Base-by-base conservation (phyloP, 345 rosid genomes). In the Carallia brachiata region DNA sequence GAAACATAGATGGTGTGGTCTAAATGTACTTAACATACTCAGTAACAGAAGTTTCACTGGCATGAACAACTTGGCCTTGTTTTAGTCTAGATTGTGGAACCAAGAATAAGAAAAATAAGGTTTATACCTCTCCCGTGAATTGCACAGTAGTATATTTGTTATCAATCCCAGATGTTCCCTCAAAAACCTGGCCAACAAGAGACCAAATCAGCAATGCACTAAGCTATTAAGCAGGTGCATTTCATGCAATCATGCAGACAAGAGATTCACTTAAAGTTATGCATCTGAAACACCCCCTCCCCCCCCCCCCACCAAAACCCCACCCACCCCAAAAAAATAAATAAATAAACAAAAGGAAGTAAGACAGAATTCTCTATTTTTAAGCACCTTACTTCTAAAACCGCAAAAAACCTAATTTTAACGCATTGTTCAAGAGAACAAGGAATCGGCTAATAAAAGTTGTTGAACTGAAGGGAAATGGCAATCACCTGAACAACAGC, bases 141-240 rank as follows among this genome's bases (percentile, higher is more conserved):
- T 92, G 97, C 58, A 92, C 97, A 4, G 97, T 92, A 0, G 97
- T 92, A 78, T 77, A 92, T 80, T 92, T 92, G 83, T 89, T 92
- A 77, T 92, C 97, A 40, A 92, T 92, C 57, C 96, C 97, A 70
- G 97, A 90, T 64, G 97, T 92, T 76, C 97, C 97, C 84, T 92
- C 97, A 80, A 92, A 92, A 34, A 92, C 97, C 96, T 92, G 75
- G 57, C 16, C 54, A 73, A 57, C n/a, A 78, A 71, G 57, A 71
- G n/a, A 72, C 40, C 19, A 62, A 62, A 30, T 37, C 15, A 37
- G 65, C 7, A 69, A 31, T 52, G 31, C 27, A 65, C n/a, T 10
- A n/a, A 28, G 36, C 34, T 34, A 36, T 30, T 39, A 1, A 63
- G 23, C 61, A 58, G 17, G 36, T 15, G 48, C 34, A 30, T 59